Percentiles rank a stretch among this genome's conserved stretches.
Evolutionary conservation across 305 asterid genomes (phyloP).

Genomic region (Rubia peregrina): DNA sequence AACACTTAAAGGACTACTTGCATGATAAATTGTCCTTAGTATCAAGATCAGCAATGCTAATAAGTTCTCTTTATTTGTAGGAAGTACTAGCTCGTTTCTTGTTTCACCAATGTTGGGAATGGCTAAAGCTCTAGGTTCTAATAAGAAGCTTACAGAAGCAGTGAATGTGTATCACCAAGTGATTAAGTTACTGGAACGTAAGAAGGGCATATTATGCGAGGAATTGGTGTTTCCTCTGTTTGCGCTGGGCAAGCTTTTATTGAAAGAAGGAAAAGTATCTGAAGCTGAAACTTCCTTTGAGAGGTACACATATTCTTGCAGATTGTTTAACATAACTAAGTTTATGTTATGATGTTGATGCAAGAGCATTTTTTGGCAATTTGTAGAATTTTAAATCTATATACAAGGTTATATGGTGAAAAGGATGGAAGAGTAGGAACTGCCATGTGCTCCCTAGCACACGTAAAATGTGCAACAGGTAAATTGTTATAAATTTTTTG

Average conservation of each 20-base stretch:
- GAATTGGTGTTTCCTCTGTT: slow-evolving; percentile 56
- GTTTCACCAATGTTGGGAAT: slow-evolving; percentile 68
- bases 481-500: slow-evolving; percentile 3
- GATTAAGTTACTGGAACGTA: slow-evolving; percentile 43
- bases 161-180: slow-evolving; percentile 48
- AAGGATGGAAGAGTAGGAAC: slow-evolving; percentile 74
- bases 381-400: slow-evolving; percentile 52
- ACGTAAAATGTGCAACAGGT: slow-evolving; percentile 88
- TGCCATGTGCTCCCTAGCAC: slow-evolving; percentile 82
- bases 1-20: neutral
- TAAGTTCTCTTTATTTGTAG: slow-evolving; percentile 30
- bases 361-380: slow-evolving; percentile 19
- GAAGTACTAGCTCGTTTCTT: slow-evolving; percentile 47
- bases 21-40: neutral
- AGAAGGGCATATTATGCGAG: slow-evolving; percentile 41
- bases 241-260: slow-evolving; percentile 61
- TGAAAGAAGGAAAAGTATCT: slow-evolving; percentile 51
- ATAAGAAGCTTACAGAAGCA: slow-evolving; percentile 54
- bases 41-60: neutral
- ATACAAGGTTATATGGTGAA: slow-evolving; percentile 52
- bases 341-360: slow-evolving; percentile 14
- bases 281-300: slow-evolving; percentile 63
- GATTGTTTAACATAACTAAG: slow-evolving; percentile 2
- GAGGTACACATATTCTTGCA: slow-evolving; percentile 36
- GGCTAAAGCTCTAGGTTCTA: slow-evolving; percentile 51